Base-by-base conservation (phyloP, 495 filamentous ascomycete species). In the Tuber melanosporum region DNA sequence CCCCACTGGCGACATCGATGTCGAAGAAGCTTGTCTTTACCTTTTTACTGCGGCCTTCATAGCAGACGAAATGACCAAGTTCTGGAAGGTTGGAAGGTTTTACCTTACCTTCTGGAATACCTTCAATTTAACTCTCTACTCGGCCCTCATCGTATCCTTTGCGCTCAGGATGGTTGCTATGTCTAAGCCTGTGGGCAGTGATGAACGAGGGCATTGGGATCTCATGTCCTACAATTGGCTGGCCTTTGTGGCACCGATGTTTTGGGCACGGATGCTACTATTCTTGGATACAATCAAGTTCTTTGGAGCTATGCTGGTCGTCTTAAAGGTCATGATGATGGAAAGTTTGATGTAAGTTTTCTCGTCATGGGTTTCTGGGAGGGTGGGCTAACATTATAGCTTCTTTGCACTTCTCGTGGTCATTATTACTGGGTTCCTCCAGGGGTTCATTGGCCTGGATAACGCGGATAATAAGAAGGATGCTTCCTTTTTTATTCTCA, bases 291-390 rank as follows among this genome's bases (percentile, higher is more conserved):
- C 90, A 0, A 93, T 95, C 86, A 91, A 92, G 76, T 99, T 99
- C 87, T 98, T 99, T 79, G 95, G 95, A 69, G 93, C 93, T 73
- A 98, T 99, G 96, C 88, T 99, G 47, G 94, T 98, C 12, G 93
- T 99, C 7, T 86, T 99, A 47, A 94, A 97, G 82, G 94, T 98
- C 72, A 98, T 99, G 96, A 98, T 99, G 95, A 93, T 94, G 81
- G 95, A 99, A 83, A 96, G 93, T 75, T 85, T 99, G 74, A 98
- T 98, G 80, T 82, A 32, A 26, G 80, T 76, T 46, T 70, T 32
- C 12, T 45, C 36, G 14, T 26, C 22, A 8, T 4, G 3, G 57
- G 46, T 44, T 72, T 32, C 22, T 47, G 45, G 73, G n/a, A 70
- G 41, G 49, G 41, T 12, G 36, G 32, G 43, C 57, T 66, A 36